Conservation (phyloP, 345 rosid species). For the Eucalyptus grandis region DNA sequence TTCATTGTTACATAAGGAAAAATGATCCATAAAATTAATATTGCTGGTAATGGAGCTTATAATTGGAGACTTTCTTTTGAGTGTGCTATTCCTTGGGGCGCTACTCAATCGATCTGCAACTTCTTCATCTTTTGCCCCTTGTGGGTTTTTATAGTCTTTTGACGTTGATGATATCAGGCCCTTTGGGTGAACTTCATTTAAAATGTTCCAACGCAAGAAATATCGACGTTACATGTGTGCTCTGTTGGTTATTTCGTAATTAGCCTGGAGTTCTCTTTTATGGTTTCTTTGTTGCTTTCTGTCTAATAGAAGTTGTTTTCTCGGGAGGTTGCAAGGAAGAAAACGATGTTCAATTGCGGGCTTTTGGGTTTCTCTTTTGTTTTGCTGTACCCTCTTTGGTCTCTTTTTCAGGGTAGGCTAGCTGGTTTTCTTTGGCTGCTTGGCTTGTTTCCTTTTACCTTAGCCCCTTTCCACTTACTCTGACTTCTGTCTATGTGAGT, state of each 20-base stretch:
- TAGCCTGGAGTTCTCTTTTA: background rate
- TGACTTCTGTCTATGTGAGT: no score
- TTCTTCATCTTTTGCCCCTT: background rate
- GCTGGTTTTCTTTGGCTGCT: no score
- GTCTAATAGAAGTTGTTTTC: background rate
- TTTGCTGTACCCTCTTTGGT: no score
- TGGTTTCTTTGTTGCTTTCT: background rate
- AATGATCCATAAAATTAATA: background rate
- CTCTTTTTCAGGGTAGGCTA: no score
- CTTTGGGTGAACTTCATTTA: background rate
- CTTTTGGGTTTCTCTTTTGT: no score
- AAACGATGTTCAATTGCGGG: background rate
- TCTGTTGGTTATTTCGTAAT: background rate
- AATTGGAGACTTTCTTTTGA: background rate
- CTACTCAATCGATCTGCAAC: background rate
- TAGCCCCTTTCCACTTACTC: no score
- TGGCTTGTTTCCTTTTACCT: no score
- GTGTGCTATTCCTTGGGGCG: background rate
- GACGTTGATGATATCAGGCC: background rate
- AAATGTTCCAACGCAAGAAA: background rate
- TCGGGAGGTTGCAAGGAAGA: background rate
- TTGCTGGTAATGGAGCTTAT: background rate
- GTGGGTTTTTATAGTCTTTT: background rate
- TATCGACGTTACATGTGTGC: background rate
- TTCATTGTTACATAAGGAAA: background rate